A percentile compares a stretch with the other conserved stretches of the same genome.
Conservation (phyloP, 805 yeast species). For the Saturnispora ahearnii region DNA sequence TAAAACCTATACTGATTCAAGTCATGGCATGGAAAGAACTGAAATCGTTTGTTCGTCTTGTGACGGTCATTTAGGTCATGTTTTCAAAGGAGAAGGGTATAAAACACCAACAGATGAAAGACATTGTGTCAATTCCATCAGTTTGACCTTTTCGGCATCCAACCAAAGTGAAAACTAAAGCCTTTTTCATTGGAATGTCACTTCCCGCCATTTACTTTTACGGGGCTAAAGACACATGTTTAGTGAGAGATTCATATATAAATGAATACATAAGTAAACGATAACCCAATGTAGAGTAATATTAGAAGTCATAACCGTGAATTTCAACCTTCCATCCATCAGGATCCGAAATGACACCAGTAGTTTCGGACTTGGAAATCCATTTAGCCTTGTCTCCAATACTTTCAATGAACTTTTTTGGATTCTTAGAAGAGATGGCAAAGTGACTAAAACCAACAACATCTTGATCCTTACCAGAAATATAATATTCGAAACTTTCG, state of each 20-base stretch:
- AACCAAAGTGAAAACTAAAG: neutral
- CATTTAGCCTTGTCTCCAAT: slow-evolving; percentile 44
- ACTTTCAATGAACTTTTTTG: slow-evolving; percentile 46
- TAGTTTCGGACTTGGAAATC: slow-evolving; percentile 44
- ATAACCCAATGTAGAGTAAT: neutral
- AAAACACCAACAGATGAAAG: slow-evolving; percentile 79
- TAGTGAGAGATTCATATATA: neutral
- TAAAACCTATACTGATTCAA: slow-evolving; percentile 46
- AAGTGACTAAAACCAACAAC: slow-evolving; percentile 85
- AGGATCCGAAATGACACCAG: slow-evolving; percentile 79
- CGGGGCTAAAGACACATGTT: neutral
- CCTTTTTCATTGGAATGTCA: neutral
- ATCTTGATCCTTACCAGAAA: slow-evolving; percentile 47
- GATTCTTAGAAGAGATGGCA: slow-evolving; percentile 60
- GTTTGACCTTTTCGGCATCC: slow-evolving; percentile 49
- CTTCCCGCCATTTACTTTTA: neutral
- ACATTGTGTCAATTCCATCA: slow-evolving; percentile 88
- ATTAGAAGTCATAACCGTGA: slow-evolving; percentile 22
- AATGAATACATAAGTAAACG: neutral
- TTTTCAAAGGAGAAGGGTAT: slow-evolving; percentile 90
- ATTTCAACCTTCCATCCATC: slow-evolving; percentile 85
- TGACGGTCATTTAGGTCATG: slow-evolving; percentile 94
- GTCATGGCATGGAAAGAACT: slow-evolving; percentile 72
- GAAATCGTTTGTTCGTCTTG: slow-evolving; percentile 87
- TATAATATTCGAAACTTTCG: slow-evolving; percentile 65